Evolutionary conservation across 1,284 basidiomycete genomes (phyloP).

Genomic region (Moniliella sp.): DNA sequence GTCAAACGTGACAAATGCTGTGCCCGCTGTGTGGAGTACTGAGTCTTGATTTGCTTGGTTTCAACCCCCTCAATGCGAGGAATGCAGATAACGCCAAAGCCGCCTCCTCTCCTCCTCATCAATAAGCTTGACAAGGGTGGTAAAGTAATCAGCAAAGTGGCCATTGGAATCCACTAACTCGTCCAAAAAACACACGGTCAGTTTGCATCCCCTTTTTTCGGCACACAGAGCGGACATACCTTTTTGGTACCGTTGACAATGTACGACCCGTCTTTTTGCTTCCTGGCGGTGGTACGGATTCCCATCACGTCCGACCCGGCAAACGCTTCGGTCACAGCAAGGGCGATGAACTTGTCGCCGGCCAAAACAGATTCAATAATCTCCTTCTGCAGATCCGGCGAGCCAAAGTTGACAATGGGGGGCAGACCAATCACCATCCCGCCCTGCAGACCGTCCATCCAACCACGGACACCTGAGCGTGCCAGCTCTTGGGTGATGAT

Average conservation of each 20-base stretch:
- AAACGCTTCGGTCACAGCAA: slow-evolving; percentile 70
- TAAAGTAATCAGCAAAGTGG: slow-evolving; percentile 43
- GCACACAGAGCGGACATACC: background rate
- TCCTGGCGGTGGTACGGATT: slow-evolving; percentile 51
- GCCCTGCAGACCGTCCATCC: slow-evolving; percentile 33
- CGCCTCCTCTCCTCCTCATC: too few species aligned
- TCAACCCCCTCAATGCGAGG: slow-evolving; percentile 41
- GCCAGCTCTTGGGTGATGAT: slow-evolving; percentile 63
- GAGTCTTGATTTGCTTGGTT: slow-evolving; percentile 55
- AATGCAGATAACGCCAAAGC: slow-evolving; percentile 63
- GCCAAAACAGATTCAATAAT: slow-evolving; percentile 59
- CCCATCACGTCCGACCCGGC: slow-evolving; percentile 64
- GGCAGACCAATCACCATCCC: slow-evolving; percentile 36
- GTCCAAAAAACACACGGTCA: too few species aligned
- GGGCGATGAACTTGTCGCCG: slow-evolving; percentile 57
- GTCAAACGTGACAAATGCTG: slow-evolving; percentile 66
- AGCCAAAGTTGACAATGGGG: slow-evolving; percentile 55
- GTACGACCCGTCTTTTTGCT: slow-evolving; percentile 56
- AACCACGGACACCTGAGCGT: slow-evolving; percentile 50
- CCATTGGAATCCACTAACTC: slow-evolving; percentile 40
- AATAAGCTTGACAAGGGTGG: slow-evolving; percentile 37
- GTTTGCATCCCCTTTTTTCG: background rate
- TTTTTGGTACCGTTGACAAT: slow-evolving; percentile 33
- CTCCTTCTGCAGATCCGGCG: slow-evolving; percentile 51
- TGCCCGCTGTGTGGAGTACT: slow-evolving; percentile 29